Base-by-base conservation (phyloP, 1,284 basidiomycete species). In the Takashimella koratensis region DNA sequence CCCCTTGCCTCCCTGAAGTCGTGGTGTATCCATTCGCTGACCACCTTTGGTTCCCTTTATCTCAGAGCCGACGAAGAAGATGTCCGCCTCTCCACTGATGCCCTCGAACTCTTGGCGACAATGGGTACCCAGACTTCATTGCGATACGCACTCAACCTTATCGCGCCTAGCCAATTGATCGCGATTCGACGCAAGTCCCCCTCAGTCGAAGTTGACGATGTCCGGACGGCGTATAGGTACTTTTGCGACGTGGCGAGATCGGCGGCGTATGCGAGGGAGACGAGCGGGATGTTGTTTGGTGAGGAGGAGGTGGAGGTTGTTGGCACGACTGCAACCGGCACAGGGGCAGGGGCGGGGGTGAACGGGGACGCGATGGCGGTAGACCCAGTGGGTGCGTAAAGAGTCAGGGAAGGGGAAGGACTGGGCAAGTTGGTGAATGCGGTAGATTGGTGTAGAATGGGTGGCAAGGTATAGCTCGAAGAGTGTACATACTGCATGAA, bases 161-260 rank as follows among this genome's bases (percentile, higher is more conserved):
- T 98, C 61, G 91, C 92, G 2, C 92, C 90, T 36, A 90, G 87
- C 0, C 85, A 89, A 63, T 82, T 94, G 45, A 79, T 94, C 3
- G 87, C 93, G 2, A 81, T 82, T 59, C 87, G 91, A 68, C 82
- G 92, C 45, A 94, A 90, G 70, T 79, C 84, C 79, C 84, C 67
- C 68, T 56, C 80, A 24, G 90, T 96, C 10, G 87, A 87, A 46
- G 86, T 90, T 1, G 85, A 87, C 50, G 93, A 96, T 72, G 80
- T 98, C 45, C 80, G 87, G 40, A 80, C 87, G 52, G 89, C 86
- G 4, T 97, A 96, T 70, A 81, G 81, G 45, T 92, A 90, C 71
- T 98, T 98, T 77, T 86, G 93, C 79, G 94, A 98, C 71, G 94
- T 96, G 70, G 92, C 93, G 76, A 81, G 95, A 58, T 94, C 90